Evolutionary conservation across 179 eudicot genomes (phyloP).

Genomic region (Spergularia azorica): DNA sequence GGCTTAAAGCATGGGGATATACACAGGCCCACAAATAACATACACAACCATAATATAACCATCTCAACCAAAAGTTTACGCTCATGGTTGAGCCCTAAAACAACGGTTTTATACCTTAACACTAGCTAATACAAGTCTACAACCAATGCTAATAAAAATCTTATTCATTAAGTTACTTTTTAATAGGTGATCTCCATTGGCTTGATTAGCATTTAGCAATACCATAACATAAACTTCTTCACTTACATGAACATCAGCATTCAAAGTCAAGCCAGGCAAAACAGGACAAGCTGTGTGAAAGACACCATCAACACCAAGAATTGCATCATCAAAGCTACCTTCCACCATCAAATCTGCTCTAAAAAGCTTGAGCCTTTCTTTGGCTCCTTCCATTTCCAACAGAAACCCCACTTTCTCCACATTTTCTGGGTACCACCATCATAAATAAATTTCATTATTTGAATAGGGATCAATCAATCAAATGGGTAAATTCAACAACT

Average conservation of each 20-base stretch:
- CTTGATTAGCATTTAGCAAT: too few relatives aligned
- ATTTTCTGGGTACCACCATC: conserved; percentile 40
- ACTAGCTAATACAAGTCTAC: too few relatives aligned
- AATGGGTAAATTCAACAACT: too few relatives aligned
- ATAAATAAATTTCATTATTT: neutral
- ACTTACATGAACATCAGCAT: conserved; percentile 55
- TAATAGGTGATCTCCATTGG: neutral
- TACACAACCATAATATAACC: too few relatives aligned
- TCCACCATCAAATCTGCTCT: conserved; percentile 74
- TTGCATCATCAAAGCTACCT: conserved; percentile 73
- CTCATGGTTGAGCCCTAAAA: too few relatives aligned
- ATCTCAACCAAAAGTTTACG: too few relatives aligned
- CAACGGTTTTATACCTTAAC: too few relatives aligned
- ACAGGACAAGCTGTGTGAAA: conserved; percentile 93
- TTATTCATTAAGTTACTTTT: too few relatives aligned
- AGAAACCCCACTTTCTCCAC: conserved; percentile 63
- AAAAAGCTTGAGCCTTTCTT: conserved; percentile 62
- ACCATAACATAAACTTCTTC: neutral
- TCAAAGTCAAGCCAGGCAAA: conserved; percentile 35
- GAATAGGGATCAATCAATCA: neutral
- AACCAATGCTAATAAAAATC: too few relatives aligned
- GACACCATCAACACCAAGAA: conserved; percentile 78
- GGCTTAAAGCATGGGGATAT: too few relatives aligned
- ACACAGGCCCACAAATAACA: too few relatives aligned
- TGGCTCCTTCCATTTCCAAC: conserved; percentile 67